phyloP scores from a whole-genome alignment of 805 yeast genomes.

The Saccharomycopsis fibuligera region DNA sequence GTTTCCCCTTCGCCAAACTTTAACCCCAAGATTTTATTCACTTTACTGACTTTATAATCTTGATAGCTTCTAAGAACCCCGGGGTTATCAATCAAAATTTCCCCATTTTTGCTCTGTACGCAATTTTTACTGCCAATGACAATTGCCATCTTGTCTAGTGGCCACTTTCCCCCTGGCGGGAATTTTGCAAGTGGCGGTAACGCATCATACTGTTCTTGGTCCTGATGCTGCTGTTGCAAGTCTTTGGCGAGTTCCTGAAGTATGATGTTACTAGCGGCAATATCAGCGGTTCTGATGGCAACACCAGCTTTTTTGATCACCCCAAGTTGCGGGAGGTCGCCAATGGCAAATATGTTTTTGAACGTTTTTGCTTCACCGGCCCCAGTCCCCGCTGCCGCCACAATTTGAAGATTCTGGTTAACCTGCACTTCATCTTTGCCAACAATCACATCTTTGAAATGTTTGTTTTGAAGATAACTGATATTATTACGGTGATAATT shows the following conservation, averaged over 20 bases:
- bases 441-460: constrained; percentile 24
- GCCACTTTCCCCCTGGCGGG: constrained; percentile 5
- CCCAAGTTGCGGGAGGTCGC: constrained; percentile 32
- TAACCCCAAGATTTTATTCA: constrained; percentile 1
- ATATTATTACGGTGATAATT: constrained; percentile 32
- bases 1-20: neutral
- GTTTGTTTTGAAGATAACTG: constrained; percentile 24
- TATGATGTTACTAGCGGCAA: constrained; percentile 26
- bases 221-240: too few relatives aligned
- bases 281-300: constrained; percentile 28
- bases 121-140: constrained; percentile 12
- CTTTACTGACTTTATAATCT: constrained; percentile 15
- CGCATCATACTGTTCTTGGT: too few relatives aligned
- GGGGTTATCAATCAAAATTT: constrained; percentile 9
- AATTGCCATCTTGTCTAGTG: constrained; percentile 19
- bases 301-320: constrained; percentile 38
- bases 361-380: neutral
- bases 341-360: constrained; percentile 31
- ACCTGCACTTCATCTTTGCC: constrained; percentile 25
- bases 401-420: constrained; percentile 26
- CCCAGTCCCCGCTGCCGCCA: constrained; percentile 9
- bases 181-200: constrained; percentile 10
- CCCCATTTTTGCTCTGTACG: constrained; percentile 9
- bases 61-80: neutral
- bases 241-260: too few relatives aligned